Evolutionary conservation across 83 land plant species (phyloP).

Genomic region (Picea abies): DNA sequence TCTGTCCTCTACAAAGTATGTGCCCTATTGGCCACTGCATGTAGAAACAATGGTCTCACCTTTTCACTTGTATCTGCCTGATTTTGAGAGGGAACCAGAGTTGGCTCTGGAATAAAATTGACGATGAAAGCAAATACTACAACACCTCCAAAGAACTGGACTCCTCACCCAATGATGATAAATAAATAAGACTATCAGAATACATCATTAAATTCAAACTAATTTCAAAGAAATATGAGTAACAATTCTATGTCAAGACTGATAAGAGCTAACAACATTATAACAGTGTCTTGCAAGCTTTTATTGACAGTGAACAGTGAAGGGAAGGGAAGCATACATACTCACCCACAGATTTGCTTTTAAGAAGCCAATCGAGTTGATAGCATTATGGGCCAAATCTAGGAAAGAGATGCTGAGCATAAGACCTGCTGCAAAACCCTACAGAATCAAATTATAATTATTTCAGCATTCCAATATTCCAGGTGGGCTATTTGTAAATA

Average conservation of each 20-base stretch:
- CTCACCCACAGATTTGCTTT: conserved; percentile 90
- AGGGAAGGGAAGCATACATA: background rate
- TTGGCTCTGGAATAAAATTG: conserved; percentile 85
- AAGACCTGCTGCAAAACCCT: conserved; percentile 97
- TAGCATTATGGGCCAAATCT: conserved; percentile 92
- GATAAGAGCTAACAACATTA: background rate
- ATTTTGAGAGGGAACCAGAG: conserved; percentile 37
- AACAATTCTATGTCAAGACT: background rate
- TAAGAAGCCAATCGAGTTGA: conserved; percentile 84
- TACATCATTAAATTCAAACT: background rate
- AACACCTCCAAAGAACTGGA: conserved; percentile 90
- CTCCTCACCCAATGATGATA: background rate
- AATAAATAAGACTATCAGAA: background rate
- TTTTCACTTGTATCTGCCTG: conserved; percentile 6
- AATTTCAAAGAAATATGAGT: background rate
- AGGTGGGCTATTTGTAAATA: background rate
- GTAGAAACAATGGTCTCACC: conserved; percentile 14
- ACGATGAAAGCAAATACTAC: conserved; percentile 72
- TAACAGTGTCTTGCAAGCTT: background rate
- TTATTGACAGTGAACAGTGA: background rate
- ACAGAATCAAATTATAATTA: conserved; percentile 13
- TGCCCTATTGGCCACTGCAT: background rate
- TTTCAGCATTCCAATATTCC: background rate
- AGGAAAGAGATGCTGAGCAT: conserved; percentile 93
- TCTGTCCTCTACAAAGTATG: background rate